phyloP scores from a whole-genome alignment of 257 asterid species.

The Capsicum baccatum region DNA sequence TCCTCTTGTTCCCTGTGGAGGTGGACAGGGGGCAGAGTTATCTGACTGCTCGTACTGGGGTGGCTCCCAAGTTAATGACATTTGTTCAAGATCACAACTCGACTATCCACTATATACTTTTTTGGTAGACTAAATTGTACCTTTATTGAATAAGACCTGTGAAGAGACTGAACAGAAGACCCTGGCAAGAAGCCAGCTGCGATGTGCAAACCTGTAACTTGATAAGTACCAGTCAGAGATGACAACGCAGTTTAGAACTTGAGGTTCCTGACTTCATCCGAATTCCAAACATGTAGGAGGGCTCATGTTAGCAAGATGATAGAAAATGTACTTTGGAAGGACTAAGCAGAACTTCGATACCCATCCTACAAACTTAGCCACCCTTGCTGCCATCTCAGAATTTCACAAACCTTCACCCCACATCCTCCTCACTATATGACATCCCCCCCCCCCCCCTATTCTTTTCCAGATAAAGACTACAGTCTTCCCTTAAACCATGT shows the following conservation, averaged over 20 bases:
- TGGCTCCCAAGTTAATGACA: background rate
- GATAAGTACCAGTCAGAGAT: background rate
- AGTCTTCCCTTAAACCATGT: conserved; percentile 2
- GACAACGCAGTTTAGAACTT: background rate
- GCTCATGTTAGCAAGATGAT: conserved; percentile 22
- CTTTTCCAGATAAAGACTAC: background rate
- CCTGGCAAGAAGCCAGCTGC: background rate
- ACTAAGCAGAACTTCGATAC: background rate
- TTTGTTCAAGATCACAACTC: background rate
- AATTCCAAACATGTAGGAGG: background rate
- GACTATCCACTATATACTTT: background rate
- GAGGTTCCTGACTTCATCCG: background rate
- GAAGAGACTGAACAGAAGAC: background rate
- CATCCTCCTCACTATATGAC: conserved; percentile 2
- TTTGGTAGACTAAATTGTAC: background rate
- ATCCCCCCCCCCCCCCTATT: background rate
- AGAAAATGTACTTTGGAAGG: background rate
- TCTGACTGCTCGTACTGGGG: background rate
- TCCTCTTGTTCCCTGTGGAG: background rate
- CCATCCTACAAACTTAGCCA: conserved; percentile 1
- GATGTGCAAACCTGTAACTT: background rate
- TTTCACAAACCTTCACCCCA: background rate
- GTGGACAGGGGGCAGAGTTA: background rate
- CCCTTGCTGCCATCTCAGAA: conserved; percentile 5
- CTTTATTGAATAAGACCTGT: conserved; percentile 19